A percentile compares a stretch with the other conserved stretches of the same genome.
Conservation (phyloP, 2,329 filamentous ascomycete genomes). For the Tolypocladium paradoxum region DNA sequence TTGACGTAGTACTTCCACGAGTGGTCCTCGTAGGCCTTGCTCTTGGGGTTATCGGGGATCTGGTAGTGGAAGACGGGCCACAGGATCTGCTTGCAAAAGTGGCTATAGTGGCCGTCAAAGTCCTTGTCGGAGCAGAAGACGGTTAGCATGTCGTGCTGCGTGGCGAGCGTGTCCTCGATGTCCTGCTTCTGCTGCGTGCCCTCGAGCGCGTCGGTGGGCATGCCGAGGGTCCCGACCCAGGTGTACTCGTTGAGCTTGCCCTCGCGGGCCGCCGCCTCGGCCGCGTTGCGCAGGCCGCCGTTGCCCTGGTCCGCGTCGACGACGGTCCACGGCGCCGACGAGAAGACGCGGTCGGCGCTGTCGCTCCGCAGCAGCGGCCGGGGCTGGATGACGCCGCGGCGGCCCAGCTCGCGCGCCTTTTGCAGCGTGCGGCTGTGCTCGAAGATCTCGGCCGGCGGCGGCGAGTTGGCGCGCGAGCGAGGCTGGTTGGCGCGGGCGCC, state of each 20-base stretch:
- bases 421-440: slow-evolving; percentile 49
- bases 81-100: slow-evolving; percentile 95
- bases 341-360: slow-evolving; percentile 60
- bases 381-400: slow-evolving; percentile 48
- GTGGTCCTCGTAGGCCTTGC: slow-evolving; percentile 95
- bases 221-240: slow-evolving; percentile 89
- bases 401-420: slow-evolving; percentile 47
- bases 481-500: slow-evolving; percentile 68
- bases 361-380: slow-evolving; percentile 41
- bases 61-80: slow-evolving; percentile 99
- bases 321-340: slow-evolving; percentile 71
- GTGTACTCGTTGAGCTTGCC: slow-evolving; percentile 63
- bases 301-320: slow-evolving; percentile 85
- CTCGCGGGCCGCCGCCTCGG: slow-evolving; percentile 63
- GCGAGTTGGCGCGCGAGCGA: slow-evolving; percentile 59
- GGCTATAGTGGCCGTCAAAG: slow-evolving; percentile 86
- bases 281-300: slow-evolving; percentile 80
- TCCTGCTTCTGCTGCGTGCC: slow-evolving; percentile 66
- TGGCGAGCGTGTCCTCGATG: slow-evolving; percentile 71
- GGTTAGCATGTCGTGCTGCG: slow-evolving; percentile 70
- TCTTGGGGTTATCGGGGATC: slow-evolving; percentile 94
- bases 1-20: slow-evolving; percentile 93
- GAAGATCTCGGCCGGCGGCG: slow-evolving; percentile 66
- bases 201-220: slow-evolving; percentile 80
- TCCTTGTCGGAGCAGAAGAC: slow-evolving; percentile 86